Conservation (phyloP, 1,284 basidiomycete species). For the Ganoderma meredithae region DNA sequence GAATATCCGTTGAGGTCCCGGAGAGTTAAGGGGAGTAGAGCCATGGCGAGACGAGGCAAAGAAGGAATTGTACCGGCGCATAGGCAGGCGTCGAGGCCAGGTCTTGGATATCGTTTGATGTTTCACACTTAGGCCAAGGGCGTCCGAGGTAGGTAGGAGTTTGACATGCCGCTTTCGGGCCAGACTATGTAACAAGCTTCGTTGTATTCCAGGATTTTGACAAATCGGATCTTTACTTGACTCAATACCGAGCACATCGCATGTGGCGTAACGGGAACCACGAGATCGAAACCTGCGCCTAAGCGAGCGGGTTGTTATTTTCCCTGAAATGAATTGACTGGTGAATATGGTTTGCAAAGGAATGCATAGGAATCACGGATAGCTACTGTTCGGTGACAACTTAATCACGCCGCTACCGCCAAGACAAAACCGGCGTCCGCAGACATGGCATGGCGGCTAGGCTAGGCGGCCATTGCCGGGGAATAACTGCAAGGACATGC, state of each 20-base stretch:
- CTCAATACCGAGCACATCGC: neutral
- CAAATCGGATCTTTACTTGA: neutral
- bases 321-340: neutral
- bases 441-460: neutral
- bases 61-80: neutral
- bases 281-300: neutral
- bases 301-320: neutral
- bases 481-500: too few species aligned
- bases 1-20: conserved; percentile 11
- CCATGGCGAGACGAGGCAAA: conserved; percentile 10
- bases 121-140: neutral
- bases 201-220: neutral
- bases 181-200: neutral
- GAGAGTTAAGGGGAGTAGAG: conserved; percentile 23
- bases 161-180: neutral
- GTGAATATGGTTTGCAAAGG: neutral
- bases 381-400: neutral
- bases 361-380: neutral
- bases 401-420: neutral
- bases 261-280: neutral
- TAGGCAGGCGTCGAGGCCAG: neutral
- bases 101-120: neutral
- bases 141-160: neutral
- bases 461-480: too few species aligned
- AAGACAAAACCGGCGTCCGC: neutral